These are phyloP conservation scores for Stagonosporopsis cucurbitacearum DNA, from an alignment of 2,329 filamentous ascomycete genomes.

Conservation along the genomic window DNA sequence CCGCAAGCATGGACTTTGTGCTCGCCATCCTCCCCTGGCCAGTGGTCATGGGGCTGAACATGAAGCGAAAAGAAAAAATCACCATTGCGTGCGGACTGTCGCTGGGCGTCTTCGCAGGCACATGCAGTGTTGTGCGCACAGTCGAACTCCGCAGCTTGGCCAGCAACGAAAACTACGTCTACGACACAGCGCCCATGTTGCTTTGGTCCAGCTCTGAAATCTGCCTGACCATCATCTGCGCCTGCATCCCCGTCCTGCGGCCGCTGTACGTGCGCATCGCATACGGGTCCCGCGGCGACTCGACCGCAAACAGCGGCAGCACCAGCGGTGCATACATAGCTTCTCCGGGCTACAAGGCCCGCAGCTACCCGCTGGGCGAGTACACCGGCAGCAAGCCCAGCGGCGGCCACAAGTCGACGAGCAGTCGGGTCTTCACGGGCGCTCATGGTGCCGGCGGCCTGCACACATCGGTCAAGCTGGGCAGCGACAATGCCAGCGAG, in stretches of 20 bases:
- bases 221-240: conserved; percentile 58
- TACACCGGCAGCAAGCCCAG: conserved; percentile 25
- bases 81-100: conserved; percentile 41
- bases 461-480: conserved; percentile 30
- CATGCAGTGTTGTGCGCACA: conserved; percentile 42
- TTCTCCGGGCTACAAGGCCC: background rate
- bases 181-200: conserved; percentile 41
- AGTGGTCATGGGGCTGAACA: conserved; percentile 42
- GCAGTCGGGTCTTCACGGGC: conserved; percentile 30
- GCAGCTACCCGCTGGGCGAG: conserved; percentile 31
- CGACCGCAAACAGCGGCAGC: conserved; percentile 15
- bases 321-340: background rate
- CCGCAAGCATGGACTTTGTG: conserved; percentile 44
- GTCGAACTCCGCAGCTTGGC: conserved; percentile 38
- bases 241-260: conserved; percentile 57
- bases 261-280: conserved; percentile 50
- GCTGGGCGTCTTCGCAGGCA: conserved; percentile 42
- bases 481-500: conserved; percentile 34
- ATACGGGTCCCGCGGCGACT: conserved; percentile 31
- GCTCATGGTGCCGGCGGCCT: conserved; percentile 21
- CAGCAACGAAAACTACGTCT: conserved; percentile 39
- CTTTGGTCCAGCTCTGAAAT: conserved; percentile 49
- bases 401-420: conserved; percentile 8
- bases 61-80: conserved; percentile 46
- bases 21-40: conserved; percentile 46